A percentile compares a stretch with the other conserved stretches of the same genome.
These are phyloP conservation scores for Phragmites australis DNA, from an alignment of 176 grass and related monocot species.

Conservation along the genomic window DNA sequence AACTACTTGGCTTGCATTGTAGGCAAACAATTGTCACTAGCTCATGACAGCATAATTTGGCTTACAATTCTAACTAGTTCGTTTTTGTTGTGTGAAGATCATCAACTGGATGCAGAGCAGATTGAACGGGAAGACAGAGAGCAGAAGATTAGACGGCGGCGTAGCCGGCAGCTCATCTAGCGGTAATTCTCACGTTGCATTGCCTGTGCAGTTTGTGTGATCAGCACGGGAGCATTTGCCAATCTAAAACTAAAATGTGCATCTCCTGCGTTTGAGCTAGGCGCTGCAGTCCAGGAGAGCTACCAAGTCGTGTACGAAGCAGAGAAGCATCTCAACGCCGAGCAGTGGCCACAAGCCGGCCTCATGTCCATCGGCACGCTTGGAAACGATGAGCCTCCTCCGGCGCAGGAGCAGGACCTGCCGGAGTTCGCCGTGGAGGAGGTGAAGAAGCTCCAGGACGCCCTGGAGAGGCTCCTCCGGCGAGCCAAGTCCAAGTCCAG, in stretches of 20 bases:
- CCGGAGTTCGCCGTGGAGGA: slow-evolving; percentile 78
- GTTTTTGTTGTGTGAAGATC: slow-evolving; percentile 55
- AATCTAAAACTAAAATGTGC: background rate
- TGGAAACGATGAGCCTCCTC: slow-evolving; percentile 31
- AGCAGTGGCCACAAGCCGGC: slow-evolving; percentile 16
- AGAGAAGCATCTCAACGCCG: slow-evolving; percentile 18
- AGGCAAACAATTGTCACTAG: background rate
- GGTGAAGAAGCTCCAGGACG: slow-evolving; percentile 72
- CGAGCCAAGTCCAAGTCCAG: slow-evolving; percentile 53
- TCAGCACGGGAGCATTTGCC: background rate
- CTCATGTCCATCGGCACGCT: slow-evolving; percentile 78
- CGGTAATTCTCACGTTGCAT: background rate
- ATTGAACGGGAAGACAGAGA: slow-evolving; percentile 50
- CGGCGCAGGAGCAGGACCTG: slow-evolving; percentile 35
- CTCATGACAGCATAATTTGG: background rate
- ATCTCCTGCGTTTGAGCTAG: background rate
- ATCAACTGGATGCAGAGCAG: slow-evolving; percentile 76
- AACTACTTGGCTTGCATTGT: background rate
- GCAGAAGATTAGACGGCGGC: slow-evolving; percentile 16
- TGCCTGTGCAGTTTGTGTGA: background rate
- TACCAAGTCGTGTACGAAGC: slow-evolving; percentile 23
- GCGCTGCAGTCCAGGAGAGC: slow-evolving; percentile 15
- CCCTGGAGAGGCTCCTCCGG: slow-evolving; percentile 53
- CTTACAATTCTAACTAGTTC: background rate
- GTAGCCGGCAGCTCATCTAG: background rate